Evolutionary conservation across 305 asterid species (phyloP).

Genomic region (Fraxinus floribunda): DNA sequence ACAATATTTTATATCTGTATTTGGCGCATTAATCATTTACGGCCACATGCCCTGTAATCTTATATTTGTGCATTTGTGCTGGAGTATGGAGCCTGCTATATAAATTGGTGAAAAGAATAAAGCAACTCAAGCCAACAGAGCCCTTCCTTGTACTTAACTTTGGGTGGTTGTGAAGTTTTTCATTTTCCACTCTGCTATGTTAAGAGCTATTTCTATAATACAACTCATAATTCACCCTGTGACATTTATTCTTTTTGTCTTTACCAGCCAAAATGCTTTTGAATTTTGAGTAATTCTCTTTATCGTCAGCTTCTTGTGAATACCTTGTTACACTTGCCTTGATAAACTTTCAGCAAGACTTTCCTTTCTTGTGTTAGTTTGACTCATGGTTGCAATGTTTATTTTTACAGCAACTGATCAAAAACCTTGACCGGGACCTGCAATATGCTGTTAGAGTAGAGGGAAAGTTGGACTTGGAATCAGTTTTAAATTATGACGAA

Average conservation of each 20-base stretch:
- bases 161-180: not conserved
- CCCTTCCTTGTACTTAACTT: not conserved
- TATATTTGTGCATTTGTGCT: not conserved
- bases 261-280: not conserved
- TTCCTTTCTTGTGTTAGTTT: slow-evolving; percentile 19
- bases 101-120: not conserved
- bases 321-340: slow-evolving; percentile 9
- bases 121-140: not conserved
- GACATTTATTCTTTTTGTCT: not conserved
- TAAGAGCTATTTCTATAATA: slow-evolving; percentile 1
- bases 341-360: slow-evolving; percentile 1
- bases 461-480: slow-evolving; percentile 84
- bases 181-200: slow-evolving; percentile 4
- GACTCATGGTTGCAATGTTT: slow-evolving; percentile 23
- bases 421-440: slow-evolving; percentile 96
- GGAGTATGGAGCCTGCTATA: not conserved
- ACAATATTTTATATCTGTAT: not conserved
- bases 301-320: slow-evolving; percentile 12
- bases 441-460: slow-evolving; percentile 93
- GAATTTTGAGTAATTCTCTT: slow-evolving; percentile 17
- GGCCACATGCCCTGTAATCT: not conserved
- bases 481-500: slow-evolving; percentile 79
- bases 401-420: slow-evolving; percentile 65
- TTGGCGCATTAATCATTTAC: not conserved
- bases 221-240: not conserved